A percentile compares a stretch with the other conserved stretches of the same genome.
phyloP scores from a whole-genome alignment of 139 green algal genomes.

The Closterium sp. region DNA sequence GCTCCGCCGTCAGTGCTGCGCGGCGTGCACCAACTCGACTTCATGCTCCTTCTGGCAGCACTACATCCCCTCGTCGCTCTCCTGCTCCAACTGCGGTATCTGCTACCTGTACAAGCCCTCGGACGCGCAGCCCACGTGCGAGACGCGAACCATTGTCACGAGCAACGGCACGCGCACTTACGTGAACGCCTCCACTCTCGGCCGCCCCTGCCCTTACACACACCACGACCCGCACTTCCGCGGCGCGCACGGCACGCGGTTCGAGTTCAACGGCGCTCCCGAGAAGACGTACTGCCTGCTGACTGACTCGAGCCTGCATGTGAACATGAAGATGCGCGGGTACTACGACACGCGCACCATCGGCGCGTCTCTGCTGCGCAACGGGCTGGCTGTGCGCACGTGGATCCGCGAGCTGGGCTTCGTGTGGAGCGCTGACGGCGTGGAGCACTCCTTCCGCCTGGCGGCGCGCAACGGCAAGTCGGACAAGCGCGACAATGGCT shows the following conservation, averaged over 20 bases:
- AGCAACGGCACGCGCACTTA: neutral
- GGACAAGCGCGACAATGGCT: neutral
- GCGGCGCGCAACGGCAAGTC: conserved; percentile 12
- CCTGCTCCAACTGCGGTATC: neutral
- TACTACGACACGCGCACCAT: conserved; percentile 9
- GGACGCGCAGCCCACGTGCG: neutral
- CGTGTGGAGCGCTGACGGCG: conserved; percentile 10
- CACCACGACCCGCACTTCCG: conserved; percentile 15
- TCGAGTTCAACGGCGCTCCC: conserved; percentile 23
- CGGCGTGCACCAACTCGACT: neutral
- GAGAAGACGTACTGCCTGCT: conserved; percentile 17
- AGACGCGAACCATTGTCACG: neutral
- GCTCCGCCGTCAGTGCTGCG: neutral
- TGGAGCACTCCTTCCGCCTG: conserved; percentile 17
- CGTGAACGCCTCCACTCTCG: neutral
- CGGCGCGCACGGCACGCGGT: conserved; percentile 12
- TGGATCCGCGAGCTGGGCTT: conserved; percentile 21
- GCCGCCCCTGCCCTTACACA: neutral
- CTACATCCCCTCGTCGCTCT: neutral
- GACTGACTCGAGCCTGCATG: conserved; percentile 14
- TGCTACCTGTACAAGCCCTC: neutral
- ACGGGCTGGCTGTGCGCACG: neutral
- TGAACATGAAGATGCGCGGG: conserved; percentile 32
- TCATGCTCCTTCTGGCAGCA: neutral
- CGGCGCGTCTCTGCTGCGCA: neutral